A percentile compares a stretch with the other conserved stretches of the same genome.
Evolutionary conservation across 2,329 filamentous ascomycete species (phyloP).

Genomic region (Phialophora expanda): DNA sequence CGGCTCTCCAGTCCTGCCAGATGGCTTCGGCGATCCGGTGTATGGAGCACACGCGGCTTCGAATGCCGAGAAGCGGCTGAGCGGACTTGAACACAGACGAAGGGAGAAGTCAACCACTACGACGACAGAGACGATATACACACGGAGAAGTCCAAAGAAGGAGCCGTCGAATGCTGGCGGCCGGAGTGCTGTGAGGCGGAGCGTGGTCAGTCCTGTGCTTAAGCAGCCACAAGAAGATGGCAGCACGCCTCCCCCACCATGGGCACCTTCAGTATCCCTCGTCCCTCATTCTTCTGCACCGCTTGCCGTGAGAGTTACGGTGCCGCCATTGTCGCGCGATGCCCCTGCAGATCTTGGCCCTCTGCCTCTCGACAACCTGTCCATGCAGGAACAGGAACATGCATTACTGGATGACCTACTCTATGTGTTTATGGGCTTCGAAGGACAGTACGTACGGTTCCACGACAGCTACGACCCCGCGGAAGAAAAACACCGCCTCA

Average conservation of each 20-base stretch:
- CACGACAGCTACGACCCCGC: conserved; percentile 79
- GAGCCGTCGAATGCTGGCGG: conserved; percentile 42
- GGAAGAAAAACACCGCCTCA: conserved; percentile 83
- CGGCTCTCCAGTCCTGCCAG: conserved; percentile 33
- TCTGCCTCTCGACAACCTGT: conserved; percentile 69
- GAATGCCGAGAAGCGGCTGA: conserved; percentile 36
- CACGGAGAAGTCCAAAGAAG: conserved; percentile 61
- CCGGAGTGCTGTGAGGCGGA: conserved; percentile 18
- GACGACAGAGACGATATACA: conserved; percentile 48
- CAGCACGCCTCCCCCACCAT: conserved; percentile 54
- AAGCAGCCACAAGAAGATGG: conserved; percentile 42
- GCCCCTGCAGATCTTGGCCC: conserved; percentile 74
- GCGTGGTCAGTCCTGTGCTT: conserved; percentile 25
- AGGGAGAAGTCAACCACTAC: conserved; percentile 46
- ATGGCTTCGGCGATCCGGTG: conserved; percentile 28
- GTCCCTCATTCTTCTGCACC: conserved; percentile 73
- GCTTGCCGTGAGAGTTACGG: conserved; percentile 70
- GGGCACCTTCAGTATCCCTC: conserved; percentile 80
- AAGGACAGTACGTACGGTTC: conserved; percentile 96
- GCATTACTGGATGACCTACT: conserved; percentile 87
- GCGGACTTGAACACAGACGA: conserved; percentile 35
- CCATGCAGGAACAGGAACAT: conserved; percentile 80
- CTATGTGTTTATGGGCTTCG: conserved; percentile 97
- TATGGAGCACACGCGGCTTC: conserved; percentile 34
- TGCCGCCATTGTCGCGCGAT: conserved; percentile 66